Conservation (phyloP, 176 grass and related monocot genomes). For the Musa beccarii region DNA sequence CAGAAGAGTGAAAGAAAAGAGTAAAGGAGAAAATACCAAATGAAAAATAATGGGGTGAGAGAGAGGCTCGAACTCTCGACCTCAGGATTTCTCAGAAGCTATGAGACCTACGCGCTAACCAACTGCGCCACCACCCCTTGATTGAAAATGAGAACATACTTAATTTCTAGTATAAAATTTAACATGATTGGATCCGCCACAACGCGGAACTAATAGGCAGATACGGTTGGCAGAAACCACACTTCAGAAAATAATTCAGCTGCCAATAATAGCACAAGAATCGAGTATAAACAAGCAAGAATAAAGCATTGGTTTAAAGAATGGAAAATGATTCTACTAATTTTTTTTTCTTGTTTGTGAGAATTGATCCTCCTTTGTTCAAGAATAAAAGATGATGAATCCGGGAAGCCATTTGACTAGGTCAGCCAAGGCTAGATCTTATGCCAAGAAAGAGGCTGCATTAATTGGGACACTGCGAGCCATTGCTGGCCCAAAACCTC, state of each 20-base stretch:
- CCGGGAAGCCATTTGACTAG: background rate
- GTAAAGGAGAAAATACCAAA: too few species aligned
- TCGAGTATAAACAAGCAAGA: background rate
- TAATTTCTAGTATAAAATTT: too few species aligned
- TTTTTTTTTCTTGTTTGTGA: background rate
- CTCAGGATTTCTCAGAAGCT: constrained; percentile 30
- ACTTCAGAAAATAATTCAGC: constrained; percentile 3
- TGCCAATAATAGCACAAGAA: background rate
- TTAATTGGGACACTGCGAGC: constrained; percentile 67
- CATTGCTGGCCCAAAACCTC: constrained; percentile 79
- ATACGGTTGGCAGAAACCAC: background rate
- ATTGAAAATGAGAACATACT: too few species aligned
- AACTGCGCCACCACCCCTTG: constrained; percentile 78
- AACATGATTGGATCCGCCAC: too few species aligned
- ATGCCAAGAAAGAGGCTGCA: constrained; percentile 70
- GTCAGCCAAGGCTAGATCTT: constrained; percentile 57
- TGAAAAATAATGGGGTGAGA: background rate
- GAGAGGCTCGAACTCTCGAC: constrained; percentile 30
- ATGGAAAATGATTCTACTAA: background rate
- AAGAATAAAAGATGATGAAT: background rate
- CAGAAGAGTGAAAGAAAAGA: too few species aligned
- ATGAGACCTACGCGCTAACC: constrained; percentile 91
- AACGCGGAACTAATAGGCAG: too few species aligned
- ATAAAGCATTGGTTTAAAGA: background rate
- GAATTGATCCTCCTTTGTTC: background rate